Conservation (phyloP, 768 basidiomycete species). For the Boletellus sp. region DNA sequence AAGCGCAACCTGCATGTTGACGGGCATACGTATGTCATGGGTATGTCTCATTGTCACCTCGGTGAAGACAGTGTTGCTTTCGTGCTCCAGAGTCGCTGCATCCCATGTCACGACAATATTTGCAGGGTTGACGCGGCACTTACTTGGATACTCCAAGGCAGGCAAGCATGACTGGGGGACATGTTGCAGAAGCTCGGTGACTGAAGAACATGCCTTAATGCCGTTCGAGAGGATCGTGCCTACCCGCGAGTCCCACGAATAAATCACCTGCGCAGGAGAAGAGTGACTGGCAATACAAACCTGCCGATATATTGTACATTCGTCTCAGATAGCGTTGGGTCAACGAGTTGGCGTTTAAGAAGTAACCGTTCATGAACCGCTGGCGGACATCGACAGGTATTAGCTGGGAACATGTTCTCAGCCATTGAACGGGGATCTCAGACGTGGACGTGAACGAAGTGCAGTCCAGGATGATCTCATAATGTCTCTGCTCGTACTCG, state of each 20-base stretch:
- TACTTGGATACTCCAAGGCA: conserved; percentile 55
- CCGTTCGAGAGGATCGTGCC: conserved; percentile 50
- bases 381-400: conserved; percentile 66
- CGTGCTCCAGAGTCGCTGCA: conserved; percentile 61
- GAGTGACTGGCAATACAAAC: conserved; percentile 26
- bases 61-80: conserved; percentile 47
- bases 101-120: conserved; percentile 10
- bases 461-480: conserved; percentile 79
- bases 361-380: conserved; percentile 58
- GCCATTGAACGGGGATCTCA: conserved; percentile 77
- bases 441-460: conserved; percentile 72
- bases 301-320: conserved; percentile 64
- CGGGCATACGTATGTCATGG: conserved; percentile 67
- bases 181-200: conserved; percentile 54
- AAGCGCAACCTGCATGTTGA: conserved; percentile 59
- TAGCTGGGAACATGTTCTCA: conserved; percentile 73
- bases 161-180: conserved; percentile 48
- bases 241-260: conserved; percentile 19
- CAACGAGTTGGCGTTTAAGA: conserved; percentile 70
- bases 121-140: conserved; percentile 14
- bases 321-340: conserved; percentile 73
- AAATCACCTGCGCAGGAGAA: neutral
- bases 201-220: conserved; percentile 60
- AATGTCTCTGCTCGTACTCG: conserved; percentile 45
- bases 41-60: conserved; percentile 67